Conservation (phyloP, 2,329 filamentous ascomycete species). For the Didymella pomorum region DNA sequence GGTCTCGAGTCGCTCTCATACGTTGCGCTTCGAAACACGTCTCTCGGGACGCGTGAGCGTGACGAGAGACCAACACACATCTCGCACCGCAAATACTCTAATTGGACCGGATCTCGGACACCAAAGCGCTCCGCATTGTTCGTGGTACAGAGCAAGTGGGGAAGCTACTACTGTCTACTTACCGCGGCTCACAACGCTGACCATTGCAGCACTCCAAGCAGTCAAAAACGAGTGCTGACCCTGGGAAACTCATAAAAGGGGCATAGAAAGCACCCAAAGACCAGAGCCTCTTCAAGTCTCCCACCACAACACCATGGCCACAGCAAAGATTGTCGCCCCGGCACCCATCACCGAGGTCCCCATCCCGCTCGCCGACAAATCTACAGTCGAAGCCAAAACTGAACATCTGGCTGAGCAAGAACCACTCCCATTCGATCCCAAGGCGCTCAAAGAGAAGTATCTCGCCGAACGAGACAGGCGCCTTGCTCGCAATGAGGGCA, state of each 20-base stretch:
- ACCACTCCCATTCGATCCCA: slow-evolving; percentile 36
- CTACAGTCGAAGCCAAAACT: slow-evolving; percentile 27
- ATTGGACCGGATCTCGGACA: slow-evolving; percentile 10
- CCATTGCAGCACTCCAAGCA: neutral
- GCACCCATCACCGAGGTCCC: slow-evolving; percentile 29
- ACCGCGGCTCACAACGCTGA: neutral
- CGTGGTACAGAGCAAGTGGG: slow-evolving; percentile 1
- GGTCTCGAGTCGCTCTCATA: slow-evolving; percentile 4
- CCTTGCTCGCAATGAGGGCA: slow-evolving; percentile 33
- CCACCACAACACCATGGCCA: slow-evolving; percentile 18
- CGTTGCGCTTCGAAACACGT: neutral
- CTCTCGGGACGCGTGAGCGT: neutral
- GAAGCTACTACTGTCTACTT: neutral
- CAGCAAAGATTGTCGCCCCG: slow-evolving; percentile 22
- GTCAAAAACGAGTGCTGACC: neutral
- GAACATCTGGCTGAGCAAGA: slow-evolving; percentile 26
- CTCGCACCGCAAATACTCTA: neutral
- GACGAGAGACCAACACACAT: neutral
- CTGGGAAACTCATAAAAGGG: neutral
- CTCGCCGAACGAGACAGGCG: slow-evolving; percentile 41
- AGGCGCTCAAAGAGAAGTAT: slow-evolving; percentile 39
- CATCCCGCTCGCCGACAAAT: slow-evolving; percentile 26
- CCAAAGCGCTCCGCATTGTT: neutral
- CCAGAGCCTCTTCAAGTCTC: neutral
- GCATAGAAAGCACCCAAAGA: neutral